Conservation (phyloP, 257 asterid species). For the Ligustrum vulgare region DNA sequence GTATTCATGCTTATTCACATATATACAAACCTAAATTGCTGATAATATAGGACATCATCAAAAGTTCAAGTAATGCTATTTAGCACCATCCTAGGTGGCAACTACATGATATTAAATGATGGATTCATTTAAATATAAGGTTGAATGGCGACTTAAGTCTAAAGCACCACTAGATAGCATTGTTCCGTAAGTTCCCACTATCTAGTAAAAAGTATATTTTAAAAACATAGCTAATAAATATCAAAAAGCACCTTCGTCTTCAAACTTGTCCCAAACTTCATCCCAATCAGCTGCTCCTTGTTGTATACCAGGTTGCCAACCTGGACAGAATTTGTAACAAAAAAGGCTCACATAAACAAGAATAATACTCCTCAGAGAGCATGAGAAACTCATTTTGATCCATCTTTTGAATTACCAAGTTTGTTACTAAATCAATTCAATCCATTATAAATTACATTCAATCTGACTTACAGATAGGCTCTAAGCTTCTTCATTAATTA, state of each 20-base stretch:
- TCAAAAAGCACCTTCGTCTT: constrained; percentile 72
- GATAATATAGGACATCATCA: neutral
- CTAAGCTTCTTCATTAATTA: no score
- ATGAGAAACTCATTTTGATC: constrained; percentile 29
- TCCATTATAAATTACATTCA: neutral
- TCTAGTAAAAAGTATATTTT: neutral
- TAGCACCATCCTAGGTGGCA: no score
- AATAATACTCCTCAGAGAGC: constrained; percentile 16
- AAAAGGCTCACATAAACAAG: constrained; percentile 21
- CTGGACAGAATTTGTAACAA: constrained; percentile 36
- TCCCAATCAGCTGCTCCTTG: constrained; percentile 97
- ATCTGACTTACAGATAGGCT: no score
- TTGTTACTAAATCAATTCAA: neutral
- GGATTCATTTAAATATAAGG: no score
- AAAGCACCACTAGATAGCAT: no score
- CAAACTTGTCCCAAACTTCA: constrained; percentile 93
- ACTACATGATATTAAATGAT: no score
- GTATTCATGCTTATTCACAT: neutral
- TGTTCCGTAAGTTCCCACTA: no score
- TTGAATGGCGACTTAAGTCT: no score
- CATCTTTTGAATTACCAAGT: constrained; percentile 1
- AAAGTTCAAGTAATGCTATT: neutral
- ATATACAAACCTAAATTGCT: neutral
- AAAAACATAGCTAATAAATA: neutral
- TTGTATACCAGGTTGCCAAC: constrained; percentile 98